Conservation (phyloP, 1,284 basidiomycete species). For the Ganoderma lingzhi region DNA sequence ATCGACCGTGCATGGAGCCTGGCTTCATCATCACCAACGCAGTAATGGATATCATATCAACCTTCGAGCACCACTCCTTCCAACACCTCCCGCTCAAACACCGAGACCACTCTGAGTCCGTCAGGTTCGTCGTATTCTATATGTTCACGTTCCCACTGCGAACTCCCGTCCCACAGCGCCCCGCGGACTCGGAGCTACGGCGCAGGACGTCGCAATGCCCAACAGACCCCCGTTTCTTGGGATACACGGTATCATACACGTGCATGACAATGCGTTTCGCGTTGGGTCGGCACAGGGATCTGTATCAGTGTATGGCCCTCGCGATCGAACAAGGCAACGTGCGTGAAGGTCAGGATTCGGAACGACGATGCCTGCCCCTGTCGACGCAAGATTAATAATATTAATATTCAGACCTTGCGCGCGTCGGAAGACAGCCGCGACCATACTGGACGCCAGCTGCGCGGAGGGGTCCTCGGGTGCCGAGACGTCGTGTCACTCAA, state of each 20-base stretch:
- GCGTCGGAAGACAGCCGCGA: background rate
- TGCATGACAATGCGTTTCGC: background rate
- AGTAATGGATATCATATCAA: background rate
- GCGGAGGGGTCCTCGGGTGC: background rate
- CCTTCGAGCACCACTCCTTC: too few species aligned
- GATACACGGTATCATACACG: background rate
- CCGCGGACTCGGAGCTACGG: constrained; percentile 1
- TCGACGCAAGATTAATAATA: background rate
- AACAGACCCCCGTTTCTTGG: background rate
- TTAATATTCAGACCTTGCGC: background rate
- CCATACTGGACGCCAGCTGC: background rate
- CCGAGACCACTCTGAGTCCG: background rate
- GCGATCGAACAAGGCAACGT: background rate
- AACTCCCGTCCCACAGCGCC: background rate
- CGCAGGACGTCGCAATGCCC: background rate
- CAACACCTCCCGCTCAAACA: background rate
- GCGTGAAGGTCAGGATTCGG: background rate
- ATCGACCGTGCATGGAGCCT: background rate
- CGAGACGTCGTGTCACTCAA: background rate
- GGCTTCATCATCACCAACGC: background rate
- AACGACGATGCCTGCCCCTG: background rate
- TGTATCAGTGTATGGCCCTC: background rate
- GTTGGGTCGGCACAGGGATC: background rate
- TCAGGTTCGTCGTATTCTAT: background rate
- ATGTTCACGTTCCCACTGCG: background rate